Conservation (phyloP, 2,329 filamentous ascomycete species). For the Mycosphaerella arachidis region DNA sequence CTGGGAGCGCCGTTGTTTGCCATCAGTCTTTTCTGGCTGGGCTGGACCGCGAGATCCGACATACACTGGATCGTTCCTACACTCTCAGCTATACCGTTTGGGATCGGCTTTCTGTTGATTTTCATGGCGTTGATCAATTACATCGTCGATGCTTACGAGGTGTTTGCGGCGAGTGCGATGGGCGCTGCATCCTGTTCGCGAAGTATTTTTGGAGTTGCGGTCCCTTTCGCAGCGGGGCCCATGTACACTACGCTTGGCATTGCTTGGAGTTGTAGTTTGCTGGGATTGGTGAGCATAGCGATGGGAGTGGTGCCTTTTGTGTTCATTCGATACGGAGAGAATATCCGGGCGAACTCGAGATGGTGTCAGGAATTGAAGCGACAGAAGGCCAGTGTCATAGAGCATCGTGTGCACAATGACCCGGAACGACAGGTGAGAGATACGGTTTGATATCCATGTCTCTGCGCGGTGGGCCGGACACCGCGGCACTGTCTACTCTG, state of each 20-base stretch:
- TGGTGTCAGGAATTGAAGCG: constrained; percentile 60
- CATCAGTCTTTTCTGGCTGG: constrained; percentile 54
- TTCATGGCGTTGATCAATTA: constrained; percentile 58
- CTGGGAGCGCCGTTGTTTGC: constrained; percentile 42
- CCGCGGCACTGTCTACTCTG: not conserved
- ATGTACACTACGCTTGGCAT: constrained; percentile 67
- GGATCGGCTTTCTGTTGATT: constrained; percentile 48
- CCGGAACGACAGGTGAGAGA: constrained; percentile 22
- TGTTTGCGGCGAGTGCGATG: constrained; percentile 71
- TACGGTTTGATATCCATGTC: constrained; percentile 1
- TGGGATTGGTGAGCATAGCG: constrained; percentile 47
- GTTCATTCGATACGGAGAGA: constrained; percentile 52
- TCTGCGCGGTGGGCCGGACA: not conserved
- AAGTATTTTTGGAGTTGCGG: constrained; percentile 66
- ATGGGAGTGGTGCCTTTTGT: constrained; percentile 56
- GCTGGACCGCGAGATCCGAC: constrained; percentile 44
- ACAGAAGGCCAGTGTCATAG: constrained; percentile 37
- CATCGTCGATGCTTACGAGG: constrained; percentile 61
- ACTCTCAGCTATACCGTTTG: constrained; percentile 46
- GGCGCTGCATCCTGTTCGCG: constrained; percentile 79
- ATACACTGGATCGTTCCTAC: constrained; percentile 47
- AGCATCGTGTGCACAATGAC: constrained; percentile 5
- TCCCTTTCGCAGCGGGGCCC: constrained; percentile 45
- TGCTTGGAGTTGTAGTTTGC: constrained; percentile 58
- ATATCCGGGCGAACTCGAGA: constrained; percentile 53